These are phyloP conservation scores for Bipolaris zeicola DNA, from an alignment of 2,329 filamentous ascomycete species.

Conservation along the genomic window DNA sequence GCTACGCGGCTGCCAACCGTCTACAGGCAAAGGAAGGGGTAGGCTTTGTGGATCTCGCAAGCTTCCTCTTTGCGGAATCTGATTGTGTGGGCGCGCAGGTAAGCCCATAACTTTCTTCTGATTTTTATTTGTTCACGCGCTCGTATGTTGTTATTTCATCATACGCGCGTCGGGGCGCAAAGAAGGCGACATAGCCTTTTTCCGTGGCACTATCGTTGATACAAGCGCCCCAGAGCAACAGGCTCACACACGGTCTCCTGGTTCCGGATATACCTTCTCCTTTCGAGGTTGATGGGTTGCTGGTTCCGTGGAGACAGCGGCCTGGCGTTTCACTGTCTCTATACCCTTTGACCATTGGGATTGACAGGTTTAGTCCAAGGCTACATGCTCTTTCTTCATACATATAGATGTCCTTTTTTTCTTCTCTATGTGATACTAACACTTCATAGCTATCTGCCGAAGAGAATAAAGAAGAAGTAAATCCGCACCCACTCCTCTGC, in stretches of 20 bases:
- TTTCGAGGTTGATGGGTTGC: conserved; percentile 37
- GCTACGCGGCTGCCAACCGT: conserved; percentile 81
- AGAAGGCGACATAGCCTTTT: conserved; percentile 60
- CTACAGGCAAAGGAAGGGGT: conserved; percentile 69
- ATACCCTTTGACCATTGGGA: conserved; percentile 39
- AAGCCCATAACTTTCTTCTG: conserved; percentile 29
- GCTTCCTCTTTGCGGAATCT: conserved; percentile 70
- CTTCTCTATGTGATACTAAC: conserved; percentile 14
- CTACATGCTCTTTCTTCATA: conserved; percentile 31
- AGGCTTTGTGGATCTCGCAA: conserved; percentile 81
- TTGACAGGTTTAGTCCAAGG: conserved; percentile 39
- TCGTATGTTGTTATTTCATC: background rate
- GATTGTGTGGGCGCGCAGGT: conserved; percentile 65
- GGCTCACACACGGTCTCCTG: conserved; percentile 34
- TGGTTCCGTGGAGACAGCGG: conserved; percentile 32
- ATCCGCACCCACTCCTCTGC: conserved; percentile 40
- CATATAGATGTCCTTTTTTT: background rate
- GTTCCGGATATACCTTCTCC: conserved; percentile 38
- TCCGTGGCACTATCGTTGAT: conserved; percentile 61
- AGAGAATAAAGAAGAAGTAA: conserved; percentile 7
- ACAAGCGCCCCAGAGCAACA: conserved; percentile 62
- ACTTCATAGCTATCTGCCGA: conserved; percentile 11
- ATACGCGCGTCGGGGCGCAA: conserved; percentile 50
- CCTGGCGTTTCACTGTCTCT: conserved; percentile 43
- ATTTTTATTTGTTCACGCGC: background rate